Percentiles rank a stretch among this genome's conserved stretches.
These are phyloP conservation scores for Aspergillus felis DNA, from an alignment of 2,329 filamentous ascomycete species.

Conservation along the genomic window DNA sequence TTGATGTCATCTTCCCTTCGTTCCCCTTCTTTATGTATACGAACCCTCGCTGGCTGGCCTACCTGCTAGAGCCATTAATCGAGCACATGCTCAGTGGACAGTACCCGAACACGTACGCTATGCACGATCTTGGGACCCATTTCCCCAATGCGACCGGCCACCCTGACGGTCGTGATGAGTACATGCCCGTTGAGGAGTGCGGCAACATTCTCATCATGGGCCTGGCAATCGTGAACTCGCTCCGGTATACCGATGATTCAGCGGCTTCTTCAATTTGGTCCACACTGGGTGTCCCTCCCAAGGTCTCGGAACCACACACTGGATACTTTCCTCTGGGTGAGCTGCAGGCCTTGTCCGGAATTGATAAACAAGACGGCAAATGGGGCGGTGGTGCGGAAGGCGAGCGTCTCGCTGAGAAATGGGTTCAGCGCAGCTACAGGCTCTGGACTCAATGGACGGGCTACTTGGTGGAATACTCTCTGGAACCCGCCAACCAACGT, in stretches of 20 bases:
- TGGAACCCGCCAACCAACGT: constrained; percentile 71
- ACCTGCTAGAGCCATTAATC: constrained; percentile 72
- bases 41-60: constrained; percentile 74
- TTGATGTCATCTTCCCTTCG: constrained; percentile 82
- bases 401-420: constrained; percentile 55
- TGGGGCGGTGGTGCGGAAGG: constrained; percentile 57
- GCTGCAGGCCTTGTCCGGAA: constrained; percentile 48
- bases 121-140: constrained; percentile 52
- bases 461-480: constrained; percentile 70
- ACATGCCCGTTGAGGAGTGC: constrained; percentile 58
- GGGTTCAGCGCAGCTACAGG: constrained; percentile 65
- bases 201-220: constrained; percentile 79
- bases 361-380: constrained; percentile 57
- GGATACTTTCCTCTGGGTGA: constrained; percentile 47
- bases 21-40: constrained; percentile 86
- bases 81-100: constrained; percentile 79
- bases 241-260: constrained; percentile 59
- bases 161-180: constrained; percentile 50
- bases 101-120: constrained; percentile 66
- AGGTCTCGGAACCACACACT: constrained; percentile 18
- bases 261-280: constrained; percentile 59
- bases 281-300: constrained; percentile 29
- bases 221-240: constrained; percentile 69
- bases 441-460: constrained; percentile 75
- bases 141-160: constrained; percentile 56